Percentiles rank a stretch among this genome's conserved stretches.
Conservation (phyloP, 2,329 filamentous ascomycete genomes). For the Fusarium buharicum region DNA sequence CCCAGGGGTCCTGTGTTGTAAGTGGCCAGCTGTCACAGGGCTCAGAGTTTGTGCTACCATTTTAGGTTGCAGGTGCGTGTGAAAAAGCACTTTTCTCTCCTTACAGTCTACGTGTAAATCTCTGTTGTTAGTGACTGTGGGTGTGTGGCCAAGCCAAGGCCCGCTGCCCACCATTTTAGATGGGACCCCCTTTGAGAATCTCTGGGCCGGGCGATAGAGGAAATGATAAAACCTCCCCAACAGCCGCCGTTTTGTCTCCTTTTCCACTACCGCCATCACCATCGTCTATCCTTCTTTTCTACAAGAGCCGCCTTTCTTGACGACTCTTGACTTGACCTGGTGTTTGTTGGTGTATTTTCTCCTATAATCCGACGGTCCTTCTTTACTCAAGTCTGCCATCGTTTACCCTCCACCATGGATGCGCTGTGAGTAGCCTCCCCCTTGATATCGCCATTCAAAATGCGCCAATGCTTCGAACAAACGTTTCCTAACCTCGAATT, state of each 20-base stretch:
- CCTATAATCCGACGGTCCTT: conserved; percentile 5
- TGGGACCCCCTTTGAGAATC: conserved; percentile 33
- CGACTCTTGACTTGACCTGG: conserved; percentile 38
- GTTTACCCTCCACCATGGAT: conserved; percentile 34
- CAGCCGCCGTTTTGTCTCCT: conserved; percentile 41
- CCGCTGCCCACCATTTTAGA: conserved; percentile 32
- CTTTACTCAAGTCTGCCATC: conserved; percentile 20
- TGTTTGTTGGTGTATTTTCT: conserved; percentile 34
- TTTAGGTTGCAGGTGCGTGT: conserved; percentile 15
- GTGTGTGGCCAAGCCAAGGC: conserved; percentile 25
- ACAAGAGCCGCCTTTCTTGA: conserved; percentile 34
- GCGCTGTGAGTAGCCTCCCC: conserved; percentile 40
- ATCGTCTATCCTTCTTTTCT: conserved; percentile 32
- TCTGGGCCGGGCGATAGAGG: conserved; percentile 38
- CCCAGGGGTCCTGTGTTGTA: conserved; percentile 35
- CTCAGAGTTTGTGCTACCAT: conserved; percentile 37
- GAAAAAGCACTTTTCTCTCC: conserved; percentile 10
- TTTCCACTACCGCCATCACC: conserved; percentile 40
- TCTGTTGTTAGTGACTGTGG: conserved; percentile 20
- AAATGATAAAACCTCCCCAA: conserved; percentile 50
- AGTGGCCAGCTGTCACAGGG: conserved; percentile 24
- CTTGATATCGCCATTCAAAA: conserved; percentile 25
- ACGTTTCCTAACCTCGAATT: conserved; percentile 30
- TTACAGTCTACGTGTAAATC: conserved; percentile 15
- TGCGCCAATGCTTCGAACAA: conserved; percentile 23